Conservation (phyloP, 208 protist species). For the Vickermania ingenoplastis region DNA sequence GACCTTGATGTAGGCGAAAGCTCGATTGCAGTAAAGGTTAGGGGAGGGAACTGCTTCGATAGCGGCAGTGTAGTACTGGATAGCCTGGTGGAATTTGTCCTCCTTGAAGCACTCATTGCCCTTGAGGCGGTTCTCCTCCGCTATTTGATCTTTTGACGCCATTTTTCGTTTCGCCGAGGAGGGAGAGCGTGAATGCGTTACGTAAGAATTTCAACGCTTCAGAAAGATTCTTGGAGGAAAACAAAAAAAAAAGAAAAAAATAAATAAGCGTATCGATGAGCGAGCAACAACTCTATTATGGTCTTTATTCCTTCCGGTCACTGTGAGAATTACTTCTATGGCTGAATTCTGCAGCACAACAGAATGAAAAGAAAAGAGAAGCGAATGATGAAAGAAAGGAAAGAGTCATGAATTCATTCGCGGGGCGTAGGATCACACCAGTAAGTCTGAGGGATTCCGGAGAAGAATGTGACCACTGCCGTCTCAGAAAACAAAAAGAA, state of each 20-base stretch:
- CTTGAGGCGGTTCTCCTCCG: constrained; percentile 55
- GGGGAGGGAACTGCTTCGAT: constrained; percentile 76
- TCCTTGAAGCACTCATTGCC: constrained; percentile 84
- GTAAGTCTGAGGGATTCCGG: no score
- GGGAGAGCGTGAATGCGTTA: constrained; percentile 11
- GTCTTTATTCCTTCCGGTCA: no score
- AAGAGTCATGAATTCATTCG: no score
- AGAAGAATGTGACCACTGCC: no score
- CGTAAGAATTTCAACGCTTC: constrained; percentile 3
- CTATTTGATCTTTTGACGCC: constrained; percentile 11
- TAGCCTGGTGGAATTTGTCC: constrained; percentile 84
- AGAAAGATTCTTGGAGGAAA: constrained; percentile 2
- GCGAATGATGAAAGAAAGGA: no score
- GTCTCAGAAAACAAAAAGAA: no score
- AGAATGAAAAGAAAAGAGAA: no score
- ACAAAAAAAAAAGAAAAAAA: constrained; percentile 3
- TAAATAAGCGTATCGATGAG: no score
- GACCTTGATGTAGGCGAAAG: constrained; percentile 91
- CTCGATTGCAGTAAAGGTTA: constrained; percentile 89
- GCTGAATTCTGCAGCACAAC: no score
- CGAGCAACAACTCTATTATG: no score
- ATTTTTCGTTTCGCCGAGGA: neutral
- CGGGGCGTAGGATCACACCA: no score
- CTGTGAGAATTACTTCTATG: no score
- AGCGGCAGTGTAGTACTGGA: constrained; percentile 87